Evolutionary conservation across 805 yeast genomes (phyloP).

Genomic region (Yarrowia sp.): DNA sequence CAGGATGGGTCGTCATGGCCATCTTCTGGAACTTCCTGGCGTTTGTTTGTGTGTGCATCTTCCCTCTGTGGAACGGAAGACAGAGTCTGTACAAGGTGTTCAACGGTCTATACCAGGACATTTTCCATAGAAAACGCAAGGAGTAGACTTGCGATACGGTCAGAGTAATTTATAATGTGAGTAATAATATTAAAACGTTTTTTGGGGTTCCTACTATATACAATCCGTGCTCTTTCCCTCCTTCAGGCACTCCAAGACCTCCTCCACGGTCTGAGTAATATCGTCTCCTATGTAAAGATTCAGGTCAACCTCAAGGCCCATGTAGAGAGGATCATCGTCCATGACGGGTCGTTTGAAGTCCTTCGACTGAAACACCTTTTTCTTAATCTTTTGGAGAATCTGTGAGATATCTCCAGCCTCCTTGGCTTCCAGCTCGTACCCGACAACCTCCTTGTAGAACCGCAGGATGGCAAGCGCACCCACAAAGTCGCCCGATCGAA

Average conservation of each 20-base stretch:
- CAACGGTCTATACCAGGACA: conserved; percentile 5
- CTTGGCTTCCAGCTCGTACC: background rate
- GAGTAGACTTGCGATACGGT: background rate
- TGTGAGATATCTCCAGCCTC: conserved; percentile 13
- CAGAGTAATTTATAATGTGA: conserved; percentile 1
- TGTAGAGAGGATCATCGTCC: conserved; percentile 30
- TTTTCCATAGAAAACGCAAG: background rate
- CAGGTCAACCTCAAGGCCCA: conserved; percentile 32
- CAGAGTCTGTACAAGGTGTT: conserved; percentile 22
- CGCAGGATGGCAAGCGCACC: conserved; percentile 26
- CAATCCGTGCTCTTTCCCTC: conserved; percentile 20
- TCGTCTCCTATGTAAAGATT: background rate
- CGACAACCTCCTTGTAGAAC: conserved; percentile 35
- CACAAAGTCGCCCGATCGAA: conserved; percentile 24
- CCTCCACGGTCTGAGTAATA: background rate
- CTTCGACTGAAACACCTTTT: background rate
- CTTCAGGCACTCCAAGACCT: conserved; percentile 7
- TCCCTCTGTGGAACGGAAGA: conserved; percentile 59
- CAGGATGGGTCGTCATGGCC: conserved; percentile 80
- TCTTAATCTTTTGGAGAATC: background rate
- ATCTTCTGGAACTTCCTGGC: conserved; percentile 69
- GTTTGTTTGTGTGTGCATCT: conserved; percentile 51
- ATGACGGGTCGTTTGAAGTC: conserved; percentile 6
- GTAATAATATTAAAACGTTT: background rate
- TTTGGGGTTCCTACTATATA: background rate